Percentiles rank a stretch among this genome's conserved stretches.
Conservation (phyloP, 257 asterid genomes). For the Capsicum baccatum region DNA sequence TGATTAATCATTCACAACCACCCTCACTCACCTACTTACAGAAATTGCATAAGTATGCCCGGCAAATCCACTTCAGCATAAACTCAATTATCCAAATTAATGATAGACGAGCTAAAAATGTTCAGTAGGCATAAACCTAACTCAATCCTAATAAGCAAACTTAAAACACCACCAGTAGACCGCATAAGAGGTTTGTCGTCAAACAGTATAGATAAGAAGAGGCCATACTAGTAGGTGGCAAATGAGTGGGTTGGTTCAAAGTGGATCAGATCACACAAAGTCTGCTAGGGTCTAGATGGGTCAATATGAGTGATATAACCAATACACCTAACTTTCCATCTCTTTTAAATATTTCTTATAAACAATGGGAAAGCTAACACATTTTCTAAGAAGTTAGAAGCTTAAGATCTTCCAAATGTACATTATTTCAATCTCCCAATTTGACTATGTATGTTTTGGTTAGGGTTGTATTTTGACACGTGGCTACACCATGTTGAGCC, state of each 20-base stretch:
- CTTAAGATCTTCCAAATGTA: slow-evolving; percentile 9
- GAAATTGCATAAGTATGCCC: not conserved
- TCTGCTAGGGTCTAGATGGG: slow-evolving; percentile 1
- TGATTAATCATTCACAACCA: slow-evolving; percentile 17
- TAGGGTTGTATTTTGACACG: not conserved
- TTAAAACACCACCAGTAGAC: not conserved
- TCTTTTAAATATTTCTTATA: not conserved
- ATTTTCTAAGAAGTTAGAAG: not conserved
- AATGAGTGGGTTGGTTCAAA: not conserved
- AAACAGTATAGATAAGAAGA: slow-evolving; percentile 31
- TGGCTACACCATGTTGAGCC: not conserved
- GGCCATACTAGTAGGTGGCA: slow-evolving; percentile 39
- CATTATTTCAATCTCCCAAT: not conserved
- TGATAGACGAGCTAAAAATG: slow-evolving; percentile 8
- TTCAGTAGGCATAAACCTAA: not conserved
- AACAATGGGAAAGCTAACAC: not conserved
- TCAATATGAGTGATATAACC: not conserved
- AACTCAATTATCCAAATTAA: slow-evolving; percentile 23
- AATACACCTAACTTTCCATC: not conserved
- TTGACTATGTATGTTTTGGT: not conserved
- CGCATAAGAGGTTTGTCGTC: not conserved
- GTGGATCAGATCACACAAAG: not conserved
- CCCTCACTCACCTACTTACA: not conserved
- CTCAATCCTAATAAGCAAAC: not conserved
- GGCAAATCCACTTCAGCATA: not conserved